Evolutionary conservation across 495 filamentous ascomycete species (phyloP), one percentile per base, ranked within the genome.

Genomic region (Apiosordaria backusii): DNA sequence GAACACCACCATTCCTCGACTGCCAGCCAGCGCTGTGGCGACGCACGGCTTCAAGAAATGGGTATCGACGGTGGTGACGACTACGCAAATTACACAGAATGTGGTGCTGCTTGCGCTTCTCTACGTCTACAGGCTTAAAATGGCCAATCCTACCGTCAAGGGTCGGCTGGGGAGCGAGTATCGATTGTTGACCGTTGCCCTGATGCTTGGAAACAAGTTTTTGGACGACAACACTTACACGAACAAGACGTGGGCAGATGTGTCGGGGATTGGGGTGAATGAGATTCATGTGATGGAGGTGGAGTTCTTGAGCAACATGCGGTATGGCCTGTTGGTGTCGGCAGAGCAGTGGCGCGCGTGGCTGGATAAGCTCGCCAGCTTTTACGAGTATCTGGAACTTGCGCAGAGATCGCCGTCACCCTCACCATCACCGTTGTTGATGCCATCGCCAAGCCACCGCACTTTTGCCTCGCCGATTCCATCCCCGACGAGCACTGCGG

Each of bases 261-360:
- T 99, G 54, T 97, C 96, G 24, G 89, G 92, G 19, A 97, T 99
- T 65, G 89, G 90, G 4, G 96, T 98, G 15, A 87, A 87, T 62
- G 96, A 99, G 77, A 96, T 99, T 53, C 96, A 99, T 74, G 88
- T 97, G 50, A 99, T 99, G 96, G 96, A 99, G 75, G 96, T 99
- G 0, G 96, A 99, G 76, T 99, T 99, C 72, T 83, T 99, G 65
- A 97, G 95, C 82, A 98, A 99, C 74, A 95, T 99, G 87, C 87
- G 93, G 71, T 99, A 99, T 75, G 92, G 90, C 68, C 82, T 99
- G 1, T 89, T 92, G 73, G 90, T 90, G 1, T 96, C 92, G 0
- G 82, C 82, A 62, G 85, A 93, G 72, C 84, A 97, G 74, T 99
- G 96, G 96, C 78, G 85, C 27, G 82, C 86, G 45, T 98, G 96